phyloP scores from a whole-genome alignment of 257 asterid genomes.

The Primulina eburnea region DNA sequence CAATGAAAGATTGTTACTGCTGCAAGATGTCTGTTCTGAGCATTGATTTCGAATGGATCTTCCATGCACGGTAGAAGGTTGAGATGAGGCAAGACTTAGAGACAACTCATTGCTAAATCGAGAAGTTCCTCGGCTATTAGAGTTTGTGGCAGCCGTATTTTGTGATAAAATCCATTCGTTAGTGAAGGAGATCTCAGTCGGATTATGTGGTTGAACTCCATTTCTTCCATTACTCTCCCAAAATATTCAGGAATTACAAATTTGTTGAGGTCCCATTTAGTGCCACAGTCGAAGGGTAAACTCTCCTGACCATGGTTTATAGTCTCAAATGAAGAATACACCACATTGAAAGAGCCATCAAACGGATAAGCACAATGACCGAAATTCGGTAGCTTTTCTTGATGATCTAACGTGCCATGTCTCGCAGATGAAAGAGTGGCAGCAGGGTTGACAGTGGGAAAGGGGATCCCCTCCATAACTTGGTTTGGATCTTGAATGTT shows the following conservation, averaged over 20 bases:
- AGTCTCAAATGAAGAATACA: slow-evolving; percentile 31
- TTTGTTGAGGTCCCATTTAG: slow-evolving; percentile 37
- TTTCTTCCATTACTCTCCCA: slow-evolving; percentile 30
- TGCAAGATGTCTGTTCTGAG: slow-evolving; percentile 57
- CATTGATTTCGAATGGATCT: slow-evolving; percentile 38
- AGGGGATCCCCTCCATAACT: slow-evolving; percentile 36
- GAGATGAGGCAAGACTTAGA: slow-evolving; percentile 60
- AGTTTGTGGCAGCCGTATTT: slow-evolving; percentile 23
- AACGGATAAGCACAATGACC: slow-evolving; percentile 30
- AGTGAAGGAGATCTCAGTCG: slow-evolving; percentile 22
- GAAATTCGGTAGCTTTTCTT: slow-evolving; percentile 23
- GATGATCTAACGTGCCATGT: slow-evolving; percentile 26
- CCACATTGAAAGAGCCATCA: slow-evolving; percentile 24
- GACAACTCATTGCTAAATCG: slow-evolving; percentile 59
- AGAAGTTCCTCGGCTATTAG: slow-evolving; percentile 36
- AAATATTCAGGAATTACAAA: slow-evolving; percentile 29
- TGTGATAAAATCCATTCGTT: slow-evolving; percentile 41
- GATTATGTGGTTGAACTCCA: slow-evolving; percentile 28
- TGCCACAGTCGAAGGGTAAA: slow-evolving; percentile 28
- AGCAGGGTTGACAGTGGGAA: slow-evolving; percentile 27
- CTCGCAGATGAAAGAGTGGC: slow-evolving; percentile 32
- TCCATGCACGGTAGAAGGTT: slow-evolving; percentile 31
- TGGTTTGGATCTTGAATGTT: slow-evolving; percentile 24
- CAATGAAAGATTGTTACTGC: slow-evolving; percentile 40
- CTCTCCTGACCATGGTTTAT: slow-evolving; percentile 22